These are phyloP conservation scores for Chlamydomonas sphaeroides DNA, from an alignment of 139 green algal species.

Conservation along the genomic window DNA sequence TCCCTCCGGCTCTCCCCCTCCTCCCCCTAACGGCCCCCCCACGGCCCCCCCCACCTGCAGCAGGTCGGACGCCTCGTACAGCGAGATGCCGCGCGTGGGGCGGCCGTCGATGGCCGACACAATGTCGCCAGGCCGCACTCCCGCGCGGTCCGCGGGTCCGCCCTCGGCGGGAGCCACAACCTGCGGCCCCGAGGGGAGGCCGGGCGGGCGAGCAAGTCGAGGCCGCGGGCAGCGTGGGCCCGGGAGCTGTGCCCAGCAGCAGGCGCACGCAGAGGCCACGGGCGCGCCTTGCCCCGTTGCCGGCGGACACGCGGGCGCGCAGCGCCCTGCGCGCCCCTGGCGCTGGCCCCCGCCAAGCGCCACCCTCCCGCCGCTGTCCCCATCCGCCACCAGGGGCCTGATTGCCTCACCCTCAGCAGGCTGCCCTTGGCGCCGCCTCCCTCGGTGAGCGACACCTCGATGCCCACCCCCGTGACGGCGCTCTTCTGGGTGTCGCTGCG, in stretches of 20 bases:
- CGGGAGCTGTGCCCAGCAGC: too few relatives aligned
- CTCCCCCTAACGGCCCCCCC: not conserved
- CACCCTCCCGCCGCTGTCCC: too few relatives aligned
- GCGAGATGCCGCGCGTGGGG: constrained; percentile 69
- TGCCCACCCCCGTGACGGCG: constrained; percentile 79
- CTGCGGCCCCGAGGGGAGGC: too few relatives aligned
- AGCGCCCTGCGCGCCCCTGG: too few relatives aligned
- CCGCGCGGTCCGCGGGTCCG: constrained; percentile 88
- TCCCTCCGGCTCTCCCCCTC: not conserved
- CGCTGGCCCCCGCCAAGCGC: too few relatives aligned
- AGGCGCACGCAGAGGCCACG: too few relatives aligned
- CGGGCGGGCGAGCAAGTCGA: too few relatives aligned
- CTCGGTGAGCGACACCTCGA: constrained; percentile 74
- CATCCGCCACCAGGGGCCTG: too few relatives aligned
- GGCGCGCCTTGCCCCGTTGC: too few relatives aligned
- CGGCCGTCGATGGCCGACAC: constrained; percentile 85
- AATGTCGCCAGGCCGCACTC: constrained; percentile 82
- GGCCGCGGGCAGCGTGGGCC: too few relatives aligned
- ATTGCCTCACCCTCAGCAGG: constrained; percentile 20
- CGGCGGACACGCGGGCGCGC: too few relatives aligned
- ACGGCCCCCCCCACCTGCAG: constrained; percentile 67
- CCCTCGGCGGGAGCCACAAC: constrained; percentile 86
- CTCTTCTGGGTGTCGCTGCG: constrained; percentile 55
- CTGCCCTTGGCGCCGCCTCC: not conserved
- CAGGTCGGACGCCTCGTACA: constrained; percentile 90